Base-by-base conservation (phyloP, 257 asterid species). In the Forsythia viridissima region DNA sequence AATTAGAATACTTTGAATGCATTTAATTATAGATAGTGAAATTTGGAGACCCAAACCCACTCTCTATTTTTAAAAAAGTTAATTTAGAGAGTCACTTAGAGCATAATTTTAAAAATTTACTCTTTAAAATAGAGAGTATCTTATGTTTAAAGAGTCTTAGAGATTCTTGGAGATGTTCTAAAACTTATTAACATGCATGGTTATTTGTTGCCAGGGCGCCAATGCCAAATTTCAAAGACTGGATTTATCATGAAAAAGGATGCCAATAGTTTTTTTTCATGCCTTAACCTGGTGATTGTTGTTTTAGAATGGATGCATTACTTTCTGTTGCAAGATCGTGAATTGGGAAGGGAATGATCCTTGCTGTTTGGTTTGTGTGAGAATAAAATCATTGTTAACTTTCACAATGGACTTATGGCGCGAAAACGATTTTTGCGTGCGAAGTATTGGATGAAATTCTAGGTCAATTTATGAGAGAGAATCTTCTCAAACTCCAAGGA, bases 271-370 rank as follows among this genome's bases (percentile, higher is more conserved):
- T 91, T 94, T 24, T 30, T 71, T 94, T 98, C 81, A 88, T 89
- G 93, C 90, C 96, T 55, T 82, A 86, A 67, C 89, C 96, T 16
- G 96, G 96, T 75, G 93, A 84, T 81, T 94, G 99, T 83, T 96
- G 93, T 83, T 85, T 94, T 82, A 82, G 90, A 80, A 94, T 94
- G 59, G 78, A 81, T 69, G 76, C 84, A 6, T 80, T 94, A 86
- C 91, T 94, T 68, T 86, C 88, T 1, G 80, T 90, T 65, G 80
- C 78, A 16, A 87, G 87, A 82, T 78, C 85, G 95, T 90, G 82
- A 89, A 85, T 86, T 93, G 98, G 98, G 90, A 91, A 77, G 92
- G 89, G 59, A 93, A 94, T 84, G 88, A 94, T 68, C 97, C 96
- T 0, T 72, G 85, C 82, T 11, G 90, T 86, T 83, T 94, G 99